Conservation (phyloP, 176 grass and related monocot genomes). For the Metroxylon sagu region DNA sequence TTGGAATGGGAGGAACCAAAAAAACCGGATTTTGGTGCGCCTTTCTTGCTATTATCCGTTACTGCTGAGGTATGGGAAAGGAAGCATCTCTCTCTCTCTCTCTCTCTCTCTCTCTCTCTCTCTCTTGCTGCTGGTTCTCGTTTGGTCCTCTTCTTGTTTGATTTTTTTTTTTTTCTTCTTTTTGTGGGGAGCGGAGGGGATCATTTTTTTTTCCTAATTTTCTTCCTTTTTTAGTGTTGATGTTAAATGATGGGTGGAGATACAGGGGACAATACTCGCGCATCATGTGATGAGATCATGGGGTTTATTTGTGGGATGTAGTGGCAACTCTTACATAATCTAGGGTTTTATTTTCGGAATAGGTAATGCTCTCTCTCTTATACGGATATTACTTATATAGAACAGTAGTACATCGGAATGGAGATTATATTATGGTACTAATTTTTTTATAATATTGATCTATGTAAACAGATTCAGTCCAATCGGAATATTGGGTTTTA, state of each 20-base stretch:
- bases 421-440: too few species aligned
- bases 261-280: too few species aligned
- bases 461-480: too few species aligned
- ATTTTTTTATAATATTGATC: too few species aligned
- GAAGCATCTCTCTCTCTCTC: background rate
- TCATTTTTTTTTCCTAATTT: background rate
- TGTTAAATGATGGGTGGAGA: too few species aligned
- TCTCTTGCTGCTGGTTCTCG: background rate
- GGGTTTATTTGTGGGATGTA: background rate
- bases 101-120: background rate
- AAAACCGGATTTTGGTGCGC: background rate
- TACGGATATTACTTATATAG: background rate
- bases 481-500: too few species aligned
- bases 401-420: too few species aligned
- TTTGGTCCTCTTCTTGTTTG: slow-evolving; percentile 1
- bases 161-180: background rate
- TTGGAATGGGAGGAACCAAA: background rate
- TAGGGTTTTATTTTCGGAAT: background rate
- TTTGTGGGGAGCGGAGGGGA: background rate
- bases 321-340: background rate
- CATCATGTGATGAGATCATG: background rate
- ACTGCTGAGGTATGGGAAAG: slow-evolving; percentile 9
- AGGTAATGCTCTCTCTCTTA: background rate
- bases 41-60: slow-evolving; percentile 6
- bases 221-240: too few species aligned